phyloP scores from a whole-genome alignment of 495 filamentous ascomycete genomes.

The Hypoxylon subgilvum region DNA sequence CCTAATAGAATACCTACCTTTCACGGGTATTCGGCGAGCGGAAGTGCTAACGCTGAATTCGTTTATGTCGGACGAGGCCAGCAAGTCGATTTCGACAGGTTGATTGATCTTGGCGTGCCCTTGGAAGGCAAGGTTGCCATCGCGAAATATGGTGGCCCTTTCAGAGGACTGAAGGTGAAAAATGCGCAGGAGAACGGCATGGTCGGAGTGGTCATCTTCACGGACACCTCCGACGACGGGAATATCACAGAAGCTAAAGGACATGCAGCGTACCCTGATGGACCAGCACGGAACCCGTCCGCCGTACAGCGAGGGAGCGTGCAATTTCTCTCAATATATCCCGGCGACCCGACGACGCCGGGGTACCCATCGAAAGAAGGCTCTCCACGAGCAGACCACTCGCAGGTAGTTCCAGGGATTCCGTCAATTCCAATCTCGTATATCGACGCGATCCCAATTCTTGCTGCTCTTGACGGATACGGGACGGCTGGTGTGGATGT shows the following conservation, averaged over 20 bases:
- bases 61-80: constrained; percentile 83
- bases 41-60: constrained; percentile 73
- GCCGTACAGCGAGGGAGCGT: constrained; percentile 83
- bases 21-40: constrained; percentile 84
- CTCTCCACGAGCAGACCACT: constrained; percentile 68
- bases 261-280: constrained; percentile 75
- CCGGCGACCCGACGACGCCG: constrained; percentile 74
- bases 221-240: constrained; percentile 81
- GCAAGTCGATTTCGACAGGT: constrained; percentile 75
- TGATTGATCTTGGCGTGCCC: constrained; percentile 70
- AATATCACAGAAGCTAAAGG: constrained; percentile 77
- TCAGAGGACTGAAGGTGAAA: constrained; percentile 85
- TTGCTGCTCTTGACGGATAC: constrained; percentile 80
- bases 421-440: constrained; percentile 90
- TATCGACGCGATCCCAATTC: constrained; percentile 73
- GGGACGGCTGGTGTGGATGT: constrained; percentile 76
- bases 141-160: constrained; percentile 76
- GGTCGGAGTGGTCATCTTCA: constrained; percentile 80
- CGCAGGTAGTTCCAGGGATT: constrained; percentile 71
- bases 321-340: constrained; percentile 69
- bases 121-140: constrained; percentile 82
- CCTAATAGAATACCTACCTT: constrained; percentile 79
- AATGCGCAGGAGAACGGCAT: constrained; percentile 84
- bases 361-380: constrained; percentile 87
- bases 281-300: constrained; percentile 79